These are phyloP conservation scores for Anaeromyces robustus DNA, from an alignment of 192 early-diverging fungal genomes.

Conservation along the genomic window DNA sequence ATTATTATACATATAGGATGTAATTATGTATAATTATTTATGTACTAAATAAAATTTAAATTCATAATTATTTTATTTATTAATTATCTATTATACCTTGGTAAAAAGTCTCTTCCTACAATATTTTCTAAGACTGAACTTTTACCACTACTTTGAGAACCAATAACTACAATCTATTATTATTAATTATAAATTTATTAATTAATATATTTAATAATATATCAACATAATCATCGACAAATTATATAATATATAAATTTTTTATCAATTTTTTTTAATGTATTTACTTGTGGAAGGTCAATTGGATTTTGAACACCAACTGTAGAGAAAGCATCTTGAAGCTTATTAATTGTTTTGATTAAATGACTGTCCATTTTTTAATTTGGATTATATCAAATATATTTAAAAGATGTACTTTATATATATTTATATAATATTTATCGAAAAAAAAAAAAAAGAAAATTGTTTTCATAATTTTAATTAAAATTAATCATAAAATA, in stretches of 20 bases:
- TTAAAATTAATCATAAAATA: no score
- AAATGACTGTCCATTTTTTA: slow-evolving; percentile 34
- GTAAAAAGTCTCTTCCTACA: slow-evolving; percentile 95
- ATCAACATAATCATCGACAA: no score
- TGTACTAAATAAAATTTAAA: no score
- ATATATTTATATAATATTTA: no score
- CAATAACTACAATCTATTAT: slow-evolving; percentile 68
- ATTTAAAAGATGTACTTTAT: no score
- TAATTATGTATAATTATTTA: no score
- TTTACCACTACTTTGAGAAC: slow-evolving; percentile 84
- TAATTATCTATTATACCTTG: slow-evolving; percentile 10
- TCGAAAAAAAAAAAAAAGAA: no score
- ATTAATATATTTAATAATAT: no score
- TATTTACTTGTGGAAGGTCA: slow-evolving; percentile 53
- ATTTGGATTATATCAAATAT: background rate
- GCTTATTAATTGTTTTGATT: slow-evolving; percentile 59
- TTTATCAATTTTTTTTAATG: background rate
- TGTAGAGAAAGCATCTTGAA: slow-evolving; percentile 74
- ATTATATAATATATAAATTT: no score
- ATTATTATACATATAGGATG: no score
- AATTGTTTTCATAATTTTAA: no score
- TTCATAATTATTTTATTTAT: no score
- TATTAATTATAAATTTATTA: background rate
- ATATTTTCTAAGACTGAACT: slow-evolving; percentile 96
- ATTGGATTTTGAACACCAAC: slow-evolving; percentile 81